These are phyloP conservation scores for Croton laevigatus DNA, from an alignment of 441 rosid genomes.

Conservation along the genomic window DNA sequence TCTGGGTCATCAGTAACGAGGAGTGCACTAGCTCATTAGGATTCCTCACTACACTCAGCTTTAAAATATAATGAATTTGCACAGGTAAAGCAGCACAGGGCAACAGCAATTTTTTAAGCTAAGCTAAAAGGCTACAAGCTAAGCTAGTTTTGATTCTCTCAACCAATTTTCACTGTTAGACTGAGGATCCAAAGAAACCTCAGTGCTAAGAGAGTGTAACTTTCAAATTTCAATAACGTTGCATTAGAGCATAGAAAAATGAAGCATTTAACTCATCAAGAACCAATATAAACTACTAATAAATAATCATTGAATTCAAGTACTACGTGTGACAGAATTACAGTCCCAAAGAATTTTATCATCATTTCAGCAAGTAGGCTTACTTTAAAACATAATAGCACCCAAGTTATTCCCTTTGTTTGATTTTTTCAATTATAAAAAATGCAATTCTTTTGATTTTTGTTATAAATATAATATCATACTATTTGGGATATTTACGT, in stretches of 20 bases:
- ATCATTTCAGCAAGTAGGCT: not conserved
- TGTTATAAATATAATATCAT: too few relatives aligned
- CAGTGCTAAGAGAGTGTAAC: too few relatives aligned
- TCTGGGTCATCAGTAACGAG: not conserved
- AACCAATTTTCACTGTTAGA: not conserved
- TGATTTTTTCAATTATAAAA: not conserved
- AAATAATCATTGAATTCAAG: not conserved
- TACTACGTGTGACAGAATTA: not conserved
- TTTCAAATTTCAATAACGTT: not conserved
- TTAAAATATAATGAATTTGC: not conserved
- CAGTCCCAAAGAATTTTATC: not conserved
- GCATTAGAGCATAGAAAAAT: not conserved
- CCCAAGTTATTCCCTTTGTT: not conserved
- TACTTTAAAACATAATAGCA: not conserved
- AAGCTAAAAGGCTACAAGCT: not conserved
- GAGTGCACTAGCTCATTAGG: not conserved
- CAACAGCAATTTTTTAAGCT: not conserved
- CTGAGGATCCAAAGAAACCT: not conserved
- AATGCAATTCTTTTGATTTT: too few relatives aligned
- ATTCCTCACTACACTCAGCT: not conserved
- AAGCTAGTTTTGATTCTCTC: not conserved
- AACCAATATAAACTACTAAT: not conserved
- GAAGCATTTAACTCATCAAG: not conserved
- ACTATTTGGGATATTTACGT: too few relatives aligned
- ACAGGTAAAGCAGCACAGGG: not conserved